Evolutionary conservation across 768 basidiomycete genomes (phyloP).

Genomic region (Trametes sanguinea): DNA sequence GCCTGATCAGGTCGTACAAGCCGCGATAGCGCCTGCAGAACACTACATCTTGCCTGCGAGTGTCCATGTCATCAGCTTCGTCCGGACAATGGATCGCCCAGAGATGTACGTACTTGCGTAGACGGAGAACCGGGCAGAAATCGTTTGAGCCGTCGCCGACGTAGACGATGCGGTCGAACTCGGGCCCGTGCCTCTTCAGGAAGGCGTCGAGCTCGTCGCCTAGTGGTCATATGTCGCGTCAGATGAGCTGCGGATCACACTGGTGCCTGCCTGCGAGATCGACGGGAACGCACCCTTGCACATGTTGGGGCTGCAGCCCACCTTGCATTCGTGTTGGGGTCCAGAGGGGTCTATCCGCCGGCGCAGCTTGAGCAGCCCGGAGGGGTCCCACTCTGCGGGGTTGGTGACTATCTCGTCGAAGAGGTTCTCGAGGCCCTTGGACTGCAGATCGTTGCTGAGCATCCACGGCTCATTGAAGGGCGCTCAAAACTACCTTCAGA

Average conservation of each 20-base stretch:
- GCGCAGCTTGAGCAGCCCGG: constrained; percentile 71
- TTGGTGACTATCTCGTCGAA: constrained; percentile 92
- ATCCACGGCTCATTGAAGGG: too few relatives aligned
- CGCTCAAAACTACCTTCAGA: constrained; percentile 56
- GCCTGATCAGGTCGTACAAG: constrained; percentile 73
- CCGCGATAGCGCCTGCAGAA: constrained; percentile 80
- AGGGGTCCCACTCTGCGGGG: constrained; percentile 78
- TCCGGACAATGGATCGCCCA: neutral
- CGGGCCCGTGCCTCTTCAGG: constrained; percentile 56
- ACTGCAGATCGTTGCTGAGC: constrained; percentile 41
- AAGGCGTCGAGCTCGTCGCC: constrained; percentile 93
- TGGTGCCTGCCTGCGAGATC: neutral
- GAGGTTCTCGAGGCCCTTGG: constrained; percentile 68
- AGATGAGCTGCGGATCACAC: neutral
- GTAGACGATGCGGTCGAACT: constrained; percentile 81
- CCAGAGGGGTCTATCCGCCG: constrained; percentile 75
- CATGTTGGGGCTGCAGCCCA: constrained; percentile 96
- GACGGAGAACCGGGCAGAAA: constrained; percentile 86
- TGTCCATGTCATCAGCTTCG: neutral
- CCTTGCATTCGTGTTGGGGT: constrained; percentile 77
- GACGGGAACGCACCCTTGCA: constrained; percentile 72
- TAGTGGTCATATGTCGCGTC: constrained; percentile 30
- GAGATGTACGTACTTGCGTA: constrained; percentile 59
- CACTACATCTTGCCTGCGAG: constrained; percentile 75
- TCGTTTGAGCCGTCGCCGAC: constrained; percentile 96